These are phyloP conservation scores for Bretschneidera sinensis DNA, from an alignment of 345 rosid species.

Conservation along the genomic window DNA sequence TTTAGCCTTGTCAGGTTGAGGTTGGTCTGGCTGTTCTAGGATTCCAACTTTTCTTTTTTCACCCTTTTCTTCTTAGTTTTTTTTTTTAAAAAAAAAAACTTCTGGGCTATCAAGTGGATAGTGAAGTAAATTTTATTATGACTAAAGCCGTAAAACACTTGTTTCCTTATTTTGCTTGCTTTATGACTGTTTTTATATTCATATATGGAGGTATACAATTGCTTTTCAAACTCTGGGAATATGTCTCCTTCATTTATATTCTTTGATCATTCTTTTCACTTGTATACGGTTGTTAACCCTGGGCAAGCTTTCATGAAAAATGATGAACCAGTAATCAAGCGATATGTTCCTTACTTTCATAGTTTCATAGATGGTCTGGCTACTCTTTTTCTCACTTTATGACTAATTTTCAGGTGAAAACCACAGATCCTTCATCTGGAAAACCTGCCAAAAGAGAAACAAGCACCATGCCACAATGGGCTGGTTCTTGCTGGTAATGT, in stretches of 20 bases:
- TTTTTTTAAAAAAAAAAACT: too few species aligned
- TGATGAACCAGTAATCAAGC: background rate
- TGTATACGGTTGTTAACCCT: background rate
- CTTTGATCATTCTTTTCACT: background rate
- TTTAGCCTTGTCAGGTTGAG: background rate
- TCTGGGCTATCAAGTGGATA: too few species aligned
- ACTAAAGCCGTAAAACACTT: too few species aligned
- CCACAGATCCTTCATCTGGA: conserved; percentile 56
- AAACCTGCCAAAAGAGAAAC: conserved; percentile 87
- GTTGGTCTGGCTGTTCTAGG: background rate
- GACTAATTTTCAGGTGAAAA: conserved; percentile 48
- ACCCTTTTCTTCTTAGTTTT: background rate
- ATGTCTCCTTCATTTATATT: too few species aligned
- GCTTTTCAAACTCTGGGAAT: background rate
- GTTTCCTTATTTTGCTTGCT: too few species aligned
- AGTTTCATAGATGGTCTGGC: background rate
- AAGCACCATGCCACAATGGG: conserved; percentile 99
- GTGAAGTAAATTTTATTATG: too few species aligned
- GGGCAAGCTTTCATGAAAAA: background rate
- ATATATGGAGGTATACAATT: background rate
- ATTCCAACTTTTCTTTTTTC: background rate
- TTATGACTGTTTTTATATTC: background rate
- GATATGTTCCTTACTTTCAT: too few species aligned
- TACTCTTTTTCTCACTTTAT: conserved; percentile 4
- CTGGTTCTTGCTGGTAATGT: conserved; percentile 94